Base-by-base conservation (phyloP, 441 rosid species). In the Euphorbia schlechtendalii region DNA sequence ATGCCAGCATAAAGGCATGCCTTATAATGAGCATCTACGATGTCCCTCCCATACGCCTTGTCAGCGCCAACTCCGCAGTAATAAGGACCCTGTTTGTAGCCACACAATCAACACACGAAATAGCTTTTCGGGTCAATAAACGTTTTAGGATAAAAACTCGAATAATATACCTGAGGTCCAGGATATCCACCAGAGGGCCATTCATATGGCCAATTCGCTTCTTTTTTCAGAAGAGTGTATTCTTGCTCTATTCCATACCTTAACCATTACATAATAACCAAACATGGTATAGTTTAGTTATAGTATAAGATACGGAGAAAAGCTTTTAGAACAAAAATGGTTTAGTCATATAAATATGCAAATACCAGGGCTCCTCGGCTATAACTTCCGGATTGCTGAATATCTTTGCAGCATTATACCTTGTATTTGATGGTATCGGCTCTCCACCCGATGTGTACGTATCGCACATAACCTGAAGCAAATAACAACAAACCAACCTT, bases 201-300 rank as follows among this genome's bases (percentile, higher is more conserved):
- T 11, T 95, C 95, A 6, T 87, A 51, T 0, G 96, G 92, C 95
- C 96, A 90, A 2, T 76, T 72, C 0, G 74, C 65, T 0, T 83
- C 85, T 78, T 83, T 87, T 54, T 85, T 88, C 34, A 89, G 84
- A 11, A 89, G 82, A 10, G 93, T 86, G 77, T 85, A 89, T 66
- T 85, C 96, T 63, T 89, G 93, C 70, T 89, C 96, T 63, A 89
- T 89, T n/a, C 93, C 93, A 57, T 76, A 89, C 94, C 94, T 85
- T 15, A 15, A 46, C 17, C 17, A 1, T 15, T 15, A 38, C 41
- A 38, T 38, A 38, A 38, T 38, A 32, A 32, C 6, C 34, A 32
- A 32, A 32, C 6, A 32, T 32, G 34, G 34, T 32, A 32, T 32
- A 32, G 34, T 32, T 32, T 32, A 32, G 34, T 32, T 32, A 32